Evolutionary conservation across 208 protist species (phyloP), one percentile per base, ranked within the genome.

Genomic region (Leishmania aethiopica): DNA sequence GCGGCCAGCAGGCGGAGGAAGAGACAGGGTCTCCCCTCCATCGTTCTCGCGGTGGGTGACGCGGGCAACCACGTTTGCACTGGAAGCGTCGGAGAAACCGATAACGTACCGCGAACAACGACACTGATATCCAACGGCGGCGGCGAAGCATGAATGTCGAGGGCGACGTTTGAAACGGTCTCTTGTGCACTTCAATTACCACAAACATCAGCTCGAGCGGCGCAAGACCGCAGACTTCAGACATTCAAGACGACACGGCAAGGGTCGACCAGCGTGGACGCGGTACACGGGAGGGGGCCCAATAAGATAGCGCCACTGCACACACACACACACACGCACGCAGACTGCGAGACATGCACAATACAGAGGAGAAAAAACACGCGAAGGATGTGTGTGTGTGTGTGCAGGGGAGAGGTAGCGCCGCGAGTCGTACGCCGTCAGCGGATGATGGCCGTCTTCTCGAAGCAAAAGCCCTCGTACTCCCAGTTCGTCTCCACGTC

Each of bases 401-500:
- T 10, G n/a, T 22, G 35, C 5, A n/a, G 19, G 11, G n/a, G 6
- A 28, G 28, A 49, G 25, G 19, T 53, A 15, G n/a, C 45, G 32
- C 32, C 35, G n/a, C 28, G 19, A n/a, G n/a, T 32, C 53, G 1
- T 57, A 62, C 73, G 49, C 17, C 32, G 35, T 85, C 88, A 97
- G 17, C 85, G 89, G 90, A 98, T 97, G 84, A 98, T 96, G 28
- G 93, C 93, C 1, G 94, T 97, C 77, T 96, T 95, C 66, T 92
- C 90, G 83, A 98, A 97, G 77, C 83, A 82, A 80, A 94, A 98
- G 37, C 92, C 94, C 71, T 97, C 91, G 59, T 94, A 91, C 75
- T 95, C 89, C 98, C 98, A 99, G 78, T 99, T 95, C 3, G 99
- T 99, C 32, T 98, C 91, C 22, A 99, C 86, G 51, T 90, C 85